These are phyloP conservation scores for Rhododendron vialii DNA, from an alignment of 148 eudicot species.

Conservation along the genomic window DNA sequence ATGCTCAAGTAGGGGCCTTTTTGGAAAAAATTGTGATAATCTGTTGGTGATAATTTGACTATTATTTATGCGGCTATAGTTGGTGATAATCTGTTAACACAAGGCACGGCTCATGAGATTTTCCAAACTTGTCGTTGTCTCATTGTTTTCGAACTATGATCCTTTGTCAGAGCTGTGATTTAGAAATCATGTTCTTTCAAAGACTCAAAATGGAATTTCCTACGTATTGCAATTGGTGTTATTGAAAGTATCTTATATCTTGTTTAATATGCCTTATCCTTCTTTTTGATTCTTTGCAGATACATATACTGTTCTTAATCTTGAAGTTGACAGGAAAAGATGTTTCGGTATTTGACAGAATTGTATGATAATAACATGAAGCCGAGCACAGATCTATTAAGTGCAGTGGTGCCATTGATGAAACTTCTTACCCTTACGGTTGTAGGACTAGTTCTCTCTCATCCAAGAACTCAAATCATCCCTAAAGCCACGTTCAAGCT, in stretches of 20 bases:
- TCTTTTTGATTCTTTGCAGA: conserved; percentile 3
- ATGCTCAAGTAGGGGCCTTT: background rate
- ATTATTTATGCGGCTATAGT: background rate
- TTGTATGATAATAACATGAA: conserved; percentile 23
- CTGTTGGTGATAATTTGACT: background rate
- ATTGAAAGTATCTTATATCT: background rate
- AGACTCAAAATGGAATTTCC: background rate
- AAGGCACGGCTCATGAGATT: background rate
- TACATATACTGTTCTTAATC: conserved; percentile 8
- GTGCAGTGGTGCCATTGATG: conserved; percentile 54
- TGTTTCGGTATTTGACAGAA: conserved; percentile 26
- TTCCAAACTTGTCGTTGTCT: background rate
- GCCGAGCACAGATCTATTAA: conserved; percentile 33
- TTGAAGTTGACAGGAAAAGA: conserved; percentile 1
- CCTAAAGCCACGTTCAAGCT: conserved; percentile 57
- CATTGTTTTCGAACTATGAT: no score
- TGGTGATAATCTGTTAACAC: background rate
- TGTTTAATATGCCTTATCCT: background rate
- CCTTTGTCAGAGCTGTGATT: background rate
- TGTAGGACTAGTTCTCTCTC: conserved; percentile 46
- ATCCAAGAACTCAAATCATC: conserved; percentile 33
- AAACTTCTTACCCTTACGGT: conserved; percentile 44
- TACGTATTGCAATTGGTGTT: background rate
- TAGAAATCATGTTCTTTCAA: background rate
- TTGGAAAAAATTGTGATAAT: no score